Percentiles rank a stretch among this genome's conserved stretches.
Evolutionary conservation across 768 basidiomycete genomes (phyloP).

Genomic region (Trametes cinnabarina): DNA sequence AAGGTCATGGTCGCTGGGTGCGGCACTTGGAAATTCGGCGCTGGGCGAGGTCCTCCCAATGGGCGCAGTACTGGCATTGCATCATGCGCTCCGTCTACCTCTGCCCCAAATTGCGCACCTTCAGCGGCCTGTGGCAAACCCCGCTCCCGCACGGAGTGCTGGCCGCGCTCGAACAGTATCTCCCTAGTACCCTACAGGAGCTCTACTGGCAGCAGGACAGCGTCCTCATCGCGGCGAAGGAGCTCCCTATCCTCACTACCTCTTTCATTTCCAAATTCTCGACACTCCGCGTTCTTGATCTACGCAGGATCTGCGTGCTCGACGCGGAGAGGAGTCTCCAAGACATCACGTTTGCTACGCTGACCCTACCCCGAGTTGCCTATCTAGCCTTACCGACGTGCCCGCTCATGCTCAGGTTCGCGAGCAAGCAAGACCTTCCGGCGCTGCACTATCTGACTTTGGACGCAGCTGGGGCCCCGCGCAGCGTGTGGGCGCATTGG

Average conservation of each 20-base stretch:
- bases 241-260: slow-evolving; percentile 29
- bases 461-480: slow-evolving; percentile 23
- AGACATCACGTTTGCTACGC: slow-evolving; percentile 13
- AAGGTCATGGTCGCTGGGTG: slow-evolving; percentile 44
- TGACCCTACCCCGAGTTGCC: slow-evolving; percentile 40
- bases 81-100: slow-evolving; percentile 44
- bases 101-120: slow-evolving; percentile 45
- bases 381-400: slow-evolving; percentile 44
- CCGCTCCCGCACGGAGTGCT: slow-evolving; percentile 44
- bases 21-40: slow-evolving; percentile 49
- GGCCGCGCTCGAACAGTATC: slow-evolving; percentile 38
- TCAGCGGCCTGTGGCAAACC: slow-evolving; percentile 49
- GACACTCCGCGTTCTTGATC: slow-evolving; percentile 44
- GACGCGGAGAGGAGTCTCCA: slow-evolving; percentile 18
- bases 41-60: slow-evolving; percentile 40
- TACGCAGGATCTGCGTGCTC: slow-evolving; percentile 38
- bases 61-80: slow-evolving; percentile 39
- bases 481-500: slow-evolving; percentile 5
- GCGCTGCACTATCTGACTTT: slow-evolving; percentile 43
- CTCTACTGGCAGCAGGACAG: slow-evolving; percentile 44
- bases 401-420: slow-evolving; percentile 36
- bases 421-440: slow-evolving; percentile 41
- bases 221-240: slow-evolving; percentile 16
- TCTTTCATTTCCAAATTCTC: slow-evolving; percentile 41
- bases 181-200: slow-evolving; percentile 41